phyloP scores from a whole-genome alignment of 2,329 filamentous ascomycete genomes.

The Pseudogymnoascus sp. region DNA sequence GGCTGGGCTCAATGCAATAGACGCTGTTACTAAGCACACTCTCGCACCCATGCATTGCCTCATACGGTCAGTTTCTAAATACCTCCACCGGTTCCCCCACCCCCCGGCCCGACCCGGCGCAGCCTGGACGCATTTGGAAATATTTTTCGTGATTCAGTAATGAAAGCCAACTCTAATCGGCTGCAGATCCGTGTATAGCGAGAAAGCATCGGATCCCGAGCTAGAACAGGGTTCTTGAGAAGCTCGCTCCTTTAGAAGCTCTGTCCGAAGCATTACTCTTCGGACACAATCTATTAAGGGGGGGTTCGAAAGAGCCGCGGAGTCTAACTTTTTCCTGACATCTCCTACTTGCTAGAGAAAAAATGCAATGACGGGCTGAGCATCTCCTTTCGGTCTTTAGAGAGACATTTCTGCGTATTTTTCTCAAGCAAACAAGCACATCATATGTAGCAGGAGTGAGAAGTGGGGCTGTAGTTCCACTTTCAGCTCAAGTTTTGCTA shows the following conservation, averaged over 20 bases:
- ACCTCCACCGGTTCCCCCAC: too few species aligned
- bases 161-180: neutral
- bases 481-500: neutral
- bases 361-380: neutral
- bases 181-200: neutral
- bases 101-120: neutral
- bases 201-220: neutral
- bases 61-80: neutral
- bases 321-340: too few species aligned
- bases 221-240: neutral
- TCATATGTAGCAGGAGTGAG: neutral
- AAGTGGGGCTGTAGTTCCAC: neutral
- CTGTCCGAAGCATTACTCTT: neutral
- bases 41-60: neutral
- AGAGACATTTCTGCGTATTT: neutral
- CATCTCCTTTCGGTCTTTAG: neutral
- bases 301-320: neutral
- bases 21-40: neutral
- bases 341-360: neutral
- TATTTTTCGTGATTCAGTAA: neutral
- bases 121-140: neutral
- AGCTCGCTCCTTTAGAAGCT: neutral
- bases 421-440: neutral
- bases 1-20: neutral
- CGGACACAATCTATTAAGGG: neutral